phyloP scores from a whole-genome alignment of 2,329 filamentous ascomycete species.

The Graphium sp. region DNA sequence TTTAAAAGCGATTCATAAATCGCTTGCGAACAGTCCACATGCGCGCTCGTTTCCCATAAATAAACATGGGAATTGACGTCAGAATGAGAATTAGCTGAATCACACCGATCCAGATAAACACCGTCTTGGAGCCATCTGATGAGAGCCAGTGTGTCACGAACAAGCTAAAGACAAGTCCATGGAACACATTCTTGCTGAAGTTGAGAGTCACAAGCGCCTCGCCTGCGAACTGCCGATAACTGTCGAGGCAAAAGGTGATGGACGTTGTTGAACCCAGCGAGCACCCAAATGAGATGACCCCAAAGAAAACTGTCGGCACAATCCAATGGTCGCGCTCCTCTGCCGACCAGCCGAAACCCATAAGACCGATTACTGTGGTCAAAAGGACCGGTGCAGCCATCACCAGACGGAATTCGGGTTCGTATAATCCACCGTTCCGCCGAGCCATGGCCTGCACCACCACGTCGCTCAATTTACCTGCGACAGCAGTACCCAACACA shows the following conservation, averaged over 20 bases:
- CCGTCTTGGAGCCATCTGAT: constrained; percentile 53
- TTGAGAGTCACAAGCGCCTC: constrained; percentile 91
- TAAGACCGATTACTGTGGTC: constrained; percentile 68
- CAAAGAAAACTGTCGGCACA: constrained; percentile 86
- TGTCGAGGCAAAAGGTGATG: constrained; percentile 90
- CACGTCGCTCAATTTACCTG: constrained; percentile 72
- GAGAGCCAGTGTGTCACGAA: constrained; percentile 81
- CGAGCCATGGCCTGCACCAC: constrained; percentile 70
- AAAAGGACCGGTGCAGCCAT: constrained; percentile 73
- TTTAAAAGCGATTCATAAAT: constrained; percentile 59
- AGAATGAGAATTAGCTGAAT: constrained; percentile 67
- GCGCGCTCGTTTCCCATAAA: constrained; percentile 74
- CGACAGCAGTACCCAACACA: constrained; percentile 78
- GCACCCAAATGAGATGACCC: constrained; percentile 81
- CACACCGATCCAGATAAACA: constrained; percentile 69
- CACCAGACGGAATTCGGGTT: constrained; percentile 80
- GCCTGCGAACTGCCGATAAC: constrained; percentile 81
- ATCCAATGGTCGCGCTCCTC: constrained; percentile 65
- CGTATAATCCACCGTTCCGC: constrained; percentile 83
- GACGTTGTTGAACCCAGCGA: constrained; percentile 77
- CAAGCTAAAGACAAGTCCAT: constrained; percentile 74
- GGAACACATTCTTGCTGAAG: constrained; percentile 85
- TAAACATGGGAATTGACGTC: constrained; percentile 78
- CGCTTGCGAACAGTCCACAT: constrained; percentile 90
- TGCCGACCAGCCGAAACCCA: constrained; percentile 94